Percentiles rank a stretch among this genome's conserved stretches.
These are phyloP conservation scores for Blastobotrys apis DNA, from an alignment of 1,139 yeast genomes.

Conservation along the genomic window DNA sequence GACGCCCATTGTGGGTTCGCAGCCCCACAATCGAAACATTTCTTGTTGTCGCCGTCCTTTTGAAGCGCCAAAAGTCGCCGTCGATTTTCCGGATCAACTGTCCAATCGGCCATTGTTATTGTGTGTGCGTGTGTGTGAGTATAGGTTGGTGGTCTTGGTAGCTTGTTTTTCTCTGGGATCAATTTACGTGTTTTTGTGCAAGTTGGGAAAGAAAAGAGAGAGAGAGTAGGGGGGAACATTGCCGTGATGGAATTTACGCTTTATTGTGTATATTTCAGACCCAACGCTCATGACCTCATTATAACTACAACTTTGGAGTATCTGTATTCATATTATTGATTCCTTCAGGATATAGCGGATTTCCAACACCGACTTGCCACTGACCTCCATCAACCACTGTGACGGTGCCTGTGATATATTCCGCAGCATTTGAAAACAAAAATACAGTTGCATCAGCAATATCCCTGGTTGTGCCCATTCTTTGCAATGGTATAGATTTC, in stretches of 20 bases:
- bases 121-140: neutral
- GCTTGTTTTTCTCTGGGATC: too few species aligned
- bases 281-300: too few species aligned
- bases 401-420: constrained; percentile 71
- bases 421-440: constrained; percentile 77
- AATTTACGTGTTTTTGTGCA: too few species aligned
- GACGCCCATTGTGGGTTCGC: constrained; percentile 99
- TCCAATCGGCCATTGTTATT: constrained; percentile 47
- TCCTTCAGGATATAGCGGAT: too few species aligned
- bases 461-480: constrained; percentile 70
- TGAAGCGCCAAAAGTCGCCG: constrained; percentile 76
- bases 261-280: too few species aligned
- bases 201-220: too few species aligned
- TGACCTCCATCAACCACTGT: constrained; percentile 85
- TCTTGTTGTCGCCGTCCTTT: constrained; percentile 76
- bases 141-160: neutral
- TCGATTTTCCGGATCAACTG: constrained; percentile 87
- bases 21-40: constrained; percentile 90
- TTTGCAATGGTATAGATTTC: constrained; percentile 64
- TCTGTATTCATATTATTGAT: constrained; percentile 7
- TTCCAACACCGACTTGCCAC: constrained; percentile 91
- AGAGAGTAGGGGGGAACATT: neutral
- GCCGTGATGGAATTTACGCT: too few species aligned
- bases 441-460: constrained; percentile 87
- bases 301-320: constrained; percentile 7